Base-by-base conservation (phyloP, 257 asterid genomes). In the Solanum phureja region DNA sequence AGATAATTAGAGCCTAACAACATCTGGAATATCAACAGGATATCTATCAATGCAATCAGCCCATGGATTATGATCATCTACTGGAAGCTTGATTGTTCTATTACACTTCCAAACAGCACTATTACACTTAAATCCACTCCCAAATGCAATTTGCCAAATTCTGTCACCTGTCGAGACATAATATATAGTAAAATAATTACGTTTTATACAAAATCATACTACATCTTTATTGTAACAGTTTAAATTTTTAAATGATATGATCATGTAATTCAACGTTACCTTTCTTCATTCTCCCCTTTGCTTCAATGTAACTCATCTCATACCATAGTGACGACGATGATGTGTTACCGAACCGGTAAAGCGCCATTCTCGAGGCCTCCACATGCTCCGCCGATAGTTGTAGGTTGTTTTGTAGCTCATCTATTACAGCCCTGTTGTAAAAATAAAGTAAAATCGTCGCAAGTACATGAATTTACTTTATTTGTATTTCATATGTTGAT, bases 261-360 rank as follows among this genome's bases (percentile, higher is more conserved):
- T 79, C 40, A 37, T 1, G 21, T 11, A 38, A 38, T 6, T 38
- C 23, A 38, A 11, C 3, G 21, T 46, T 46, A 81, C 85, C 95
- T 79, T 87, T 94, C 89, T 88, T 92, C 96, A 94, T 94, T 58
- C 94, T 90, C 88, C 98, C 96, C 85, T 94, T 94, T 1, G 96
- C 90, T 83, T 94, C 98, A 7, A 93, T 93, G 86, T 94, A 94
- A 74, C 91, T 93, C 93, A 94, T 37, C 64, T 93, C 98, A 18
- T 94, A 94, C 98, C 96, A 94, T 84, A 94, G 16, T 8, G 98
- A 94, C 0, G 96, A 94, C 0, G 98, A 93, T 3, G 98, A 94
- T 3, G 95, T 93, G 79, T 94, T 94, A 5, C 98, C 96, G 27
- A 93, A 94, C 84, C 96, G 90, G 14, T 94, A 94, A 75, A 94